Conservation (phyloP, 2,329 filamentous ascomycete species). For the Exserohilum turcica region DNA sequence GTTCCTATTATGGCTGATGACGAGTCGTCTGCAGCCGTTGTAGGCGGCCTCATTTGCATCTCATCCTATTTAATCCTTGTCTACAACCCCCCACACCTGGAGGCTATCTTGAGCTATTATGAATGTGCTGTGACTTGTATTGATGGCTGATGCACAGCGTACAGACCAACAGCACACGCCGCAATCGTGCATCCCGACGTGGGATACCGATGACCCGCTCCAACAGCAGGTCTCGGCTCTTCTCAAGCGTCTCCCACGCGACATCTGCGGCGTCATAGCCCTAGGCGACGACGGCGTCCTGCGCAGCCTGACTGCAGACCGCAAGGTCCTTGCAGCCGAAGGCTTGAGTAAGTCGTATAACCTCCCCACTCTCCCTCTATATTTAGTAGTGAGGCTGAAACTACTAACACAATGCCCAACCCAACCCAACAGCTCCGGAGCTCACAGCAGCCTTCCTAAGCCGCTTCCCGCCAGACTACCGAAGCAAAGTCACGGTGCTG, state of each 20-base stretch:
- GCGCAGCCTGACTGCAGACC: constrained; percentile 12
- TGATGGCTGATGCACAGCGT: not conserved
- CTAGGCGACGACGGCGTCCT: constrained; percentile 14
- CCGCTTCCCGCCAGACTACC: not conserved
- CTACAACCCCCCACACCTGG: not conserved
- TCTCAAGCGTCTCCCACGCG: constrained; percentile 3
- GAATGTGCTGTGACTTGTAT: not conserved
- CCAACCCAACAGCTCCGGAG: too few relatives aligned
- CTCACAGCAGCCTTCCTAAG: constrained; percentile 1
- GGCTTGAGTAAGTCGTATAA: too few relatives aligned
- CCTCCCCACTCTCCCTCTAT: too few relatives aligned
- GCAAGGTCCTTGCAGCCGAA: constrained; percentile 6
- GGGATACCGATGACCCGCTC: constrained; percentile 6
- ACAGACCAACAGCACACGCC: not conserved
- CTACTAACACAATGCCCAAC: too few relatives aligned
- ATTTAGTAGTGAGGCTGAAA: too few relatives aligned
- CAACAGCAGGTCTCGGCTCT: constrained; percentile 9
- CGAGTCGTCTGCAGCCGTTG: not conserved
- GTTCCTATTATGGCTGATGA: not conserved
- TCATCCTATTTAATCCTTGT: constrained; percentile 1
- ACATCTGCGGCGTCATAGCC: constrained; percentile 8
- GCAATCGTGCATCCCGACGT: too few relatives aligned
- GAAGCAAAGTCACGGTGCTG: not conserved
- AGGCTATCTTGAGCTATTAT: not conserved
- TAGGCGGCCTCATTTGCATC: constrained; percentile 1